These are phyloP conservation scores for Peltaster fructicola DNA, from an alignment of 2,329 filamentous ascomycete genomes.

Conservation along the genomic window DNA sequence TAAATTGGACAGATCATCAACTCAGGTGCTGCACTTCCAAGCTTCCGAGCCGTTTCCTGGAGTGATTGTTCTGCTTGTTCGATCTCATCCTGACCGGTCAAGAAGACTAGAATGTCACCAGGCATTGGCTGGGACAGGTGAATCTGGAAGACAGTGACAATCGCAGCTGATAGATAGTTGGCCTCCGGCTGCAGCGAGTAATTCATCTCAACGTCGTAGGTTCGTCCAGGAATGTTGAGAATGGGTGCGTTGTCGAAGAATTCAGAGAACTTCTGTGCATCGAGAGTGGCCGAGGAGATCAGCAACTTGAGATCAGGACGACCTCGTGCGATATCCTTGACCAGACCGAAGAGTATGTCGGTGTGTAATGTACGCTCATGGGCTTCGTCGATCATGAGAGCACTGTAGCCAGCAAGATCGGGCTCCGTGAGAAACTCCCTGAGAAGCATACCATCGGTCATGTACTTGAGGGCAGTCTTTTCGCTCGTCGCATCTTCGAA, in stretches of 20 bases:
- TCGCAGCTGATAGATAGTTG: slow-evolving; percentile 79
- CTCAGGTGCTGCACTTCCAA: slow-evolving; percentile 70
- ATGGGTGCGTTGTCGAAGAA: slow-evolving; percentile 91
- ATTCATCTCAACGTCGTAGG: slow-evolving; percentile 80
- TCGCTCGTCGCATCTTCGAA: slow-evolving; percentile 87
- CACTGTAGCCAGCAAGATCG: slow-evolving; percentile 63
- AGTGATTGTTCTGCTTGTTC: slow-evolving; percentile 72
- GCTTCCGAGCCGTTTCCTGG: slow-evolving; percentile 67
- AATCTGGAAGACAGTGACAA: slow-evolving; percentile 89
- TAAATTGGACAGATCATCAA: slow-evolving; percentile 89
- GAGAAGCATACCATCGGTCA: slow-evolving; percentile 92
- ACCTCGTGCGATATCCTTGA: slow-evolving; percentile 74
- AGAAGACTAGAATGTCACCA: slow-evolving; percentile 84
- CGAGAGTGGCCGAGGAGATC: slow-evolving; percentile 88
- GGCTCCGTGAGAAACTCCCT: slow-evolving; percentile 82
- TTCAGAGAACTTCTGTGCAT: slow-evolving; percentile 75
- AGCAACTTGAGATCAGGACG: slow-evolving; percentile 75
- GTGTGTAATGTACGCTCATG: slow-evolving; percentile 87
- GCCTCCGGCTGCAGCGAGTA: slow-evolving; percentile 83
- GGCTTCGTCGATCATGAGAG: slow-evolving; percentile 91
- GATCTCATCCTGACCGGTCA: slow-evolving; percentile 94
- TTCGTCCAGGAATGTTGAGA: slow-evolving; percentile 80
- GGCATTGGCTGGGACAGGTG: slow-evolving; percentile 61
- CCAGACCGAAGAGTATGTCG: slow-evolving; percentile 70
- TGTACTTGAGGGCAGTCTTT: slow-evolving; percentile 84